Percentiles rank a stretch among this genome's conserved stretches.
These are phyloP conservation scores for Ceratobasidium sp. DNA, from an alignment of 1,284 basidiomycete species.

Conservation along the genomic window DNA sequence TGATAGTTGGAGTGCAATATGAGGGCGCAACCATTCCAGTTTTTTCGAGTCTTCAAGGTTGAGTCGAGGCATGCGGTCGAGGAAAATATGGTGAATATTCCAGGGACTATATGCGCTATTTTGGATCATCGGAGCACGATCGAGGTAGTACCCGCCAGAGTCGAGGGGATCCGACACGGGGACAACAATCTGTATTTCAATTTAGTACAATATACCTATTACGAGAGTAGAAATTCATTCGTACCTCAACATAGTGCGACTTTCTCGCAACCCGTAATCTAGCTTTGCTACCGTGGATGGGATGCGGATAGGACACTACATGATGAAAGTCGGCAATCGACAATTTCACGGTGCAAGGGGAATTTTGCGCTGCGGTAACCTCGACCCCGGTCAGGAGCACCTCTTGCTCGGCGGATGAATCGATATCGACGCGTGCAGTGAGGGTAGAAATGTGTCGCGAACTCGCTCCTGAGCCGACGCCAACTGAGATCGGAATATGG, in stretches of 20 bases:
- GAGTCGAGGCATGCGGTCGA: slow-evolving; percentile 52
- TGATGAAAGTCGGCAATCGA: not conserved
- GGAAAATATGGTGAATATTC: slow-evolving; percentile 56
- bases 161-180: slow-evolving; percentile 53
- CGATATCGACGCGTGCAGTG: not conserved
- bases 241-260: slow-evolving; percentile 33
- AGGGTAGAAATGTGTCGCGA: not conserved
- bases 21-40: slow-evolving; percentile 53
- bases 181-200: slow-evolving; percentile 54
- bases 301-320: slow-evolving; percentile 18
- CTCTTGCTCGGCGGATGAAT: not conserved
- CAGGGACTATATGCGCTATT: slow-evolving; percentile 49
- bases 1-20: slow-evolving; percentile 55
- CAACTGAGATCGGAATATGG: too few species aligned
- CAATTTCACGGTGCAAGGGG: slow-evolving; percentile 32
- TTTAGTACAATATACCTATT: too few species aligned
- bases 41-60: slow-evolving; percentile 44
- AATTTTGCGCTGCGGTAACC: not conserved
- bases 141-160: slow-evolving; percentile 52
- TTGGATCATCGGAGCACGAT: slow-evolving; percentile 56
- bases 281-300: not conserved
- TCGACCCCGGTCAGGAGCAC: not conserved
- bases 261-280: slow-evolving; percentile 32
- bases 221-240: too few species aligned
- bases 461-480: not conserved